A percentile compares a stretch with the other conserved stretches of the same genome.
These are phyloP conservation scores for Phaffomyces antillensis DNA, from an alignment of 805 yeast genomes.

Conservation along the genomic window DNA sequence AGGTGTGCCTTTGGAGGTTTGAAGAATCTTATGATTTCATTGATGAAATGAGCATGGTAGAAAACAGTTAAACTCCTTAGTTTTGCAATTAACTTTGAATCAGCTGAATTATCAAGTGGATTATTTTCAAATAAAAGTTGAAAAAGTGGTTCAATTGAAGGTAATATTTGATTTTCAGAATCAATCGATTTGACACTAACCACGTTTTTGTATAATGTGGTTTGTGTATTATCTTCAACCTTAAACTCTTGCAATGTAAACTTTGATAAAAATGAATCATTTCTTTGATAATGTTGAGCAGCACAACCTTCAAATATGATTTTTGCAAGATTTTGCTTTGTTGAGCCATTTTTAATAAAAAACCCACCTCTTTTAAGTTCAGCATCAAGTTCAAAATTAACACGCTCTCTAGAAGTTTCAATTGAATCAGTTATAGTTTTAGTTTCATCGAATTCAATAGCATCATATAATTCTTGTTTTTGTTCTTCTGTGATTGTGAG, in stretches of 20 bases:
- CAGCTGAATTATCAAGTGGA: constrained; percentile 81
- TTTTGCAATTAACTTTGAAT: constrained; percentile 65
- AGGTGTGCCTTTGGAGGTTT: constrained; percentile 79
- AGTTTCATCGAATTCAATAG: constrained; percentile 83
- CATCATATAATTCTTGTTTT: constrained; percentile 80
- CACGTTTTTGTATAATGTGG: constrained; percentile 76
- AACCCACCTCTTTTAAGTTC: constrained; percentile 73
- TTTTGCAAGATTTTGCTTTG: constrained; percentile 53
- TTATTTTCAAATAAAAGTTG: constrained; percentile 76
- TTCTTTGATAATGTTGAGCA: constrained; percentile 65
- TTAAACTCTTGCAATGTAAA: constrained; percentile 75
- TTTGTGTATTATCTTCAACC: constrained; percentile 80
- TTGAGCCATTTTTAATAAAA: constrained; percentile 36
- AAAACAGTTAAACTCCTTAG: constrained; percentile 83
- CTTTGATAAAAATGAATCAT: constrained; percentile 66
- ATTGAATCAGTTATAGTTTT: constrained; percentile 42
- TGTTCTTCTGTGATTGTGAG: constrained; percentile 76
- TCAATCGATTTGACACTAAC: constrained; percentile 71
- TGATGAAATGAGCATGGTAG: constrained; percentile 79
- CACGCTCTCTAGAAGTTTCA: constrained; percentile 67
- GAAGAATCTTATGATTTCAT: constrained; percentile 69
- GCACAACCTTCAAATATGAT: constrained; percentile 78
- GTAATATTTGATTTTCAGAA: constrained; percentile 28
- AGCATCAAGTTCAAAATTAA: constrained; percentile 60
- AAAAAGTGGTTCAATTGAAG: constrained; percentile 58